A percentile compares a stretch with the other conserved stretches of the same genome.
phyloP scores from a whole-genome alignment of 257 asterid genomes.

The Solanum paucissectum region DNA sequence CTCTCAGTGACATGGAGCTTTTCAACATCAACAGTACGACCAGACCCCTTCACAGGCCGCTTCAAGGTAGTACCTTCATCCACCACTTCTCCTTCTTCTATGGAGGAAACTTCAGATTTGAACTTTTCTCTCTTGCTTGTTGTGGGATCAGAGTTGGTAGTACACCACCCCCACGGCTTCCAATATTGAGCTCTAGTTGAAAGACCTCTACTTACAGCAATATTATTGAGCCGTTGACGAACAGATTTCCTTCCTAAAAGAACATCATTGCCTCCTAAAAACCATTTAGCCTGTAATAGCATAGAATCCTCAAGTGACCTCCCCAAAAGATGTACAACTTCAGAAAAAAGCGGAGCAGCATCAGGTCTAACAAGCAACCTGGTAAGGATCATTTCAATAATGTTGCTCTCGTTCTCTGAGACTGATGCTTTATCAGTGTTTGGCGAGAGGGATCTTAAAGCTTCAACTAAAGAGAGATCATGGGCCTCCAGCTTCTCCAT shows the following conservation, averaged over 20 bases:
- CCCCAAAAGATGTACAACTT: conserved; percentile 80
- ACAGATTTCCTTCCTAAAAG: conserved; percentile 89
- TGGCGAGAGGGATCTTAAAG: conserved; percentile 69
- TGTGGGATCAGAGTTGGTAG: conserved; percentile 22
- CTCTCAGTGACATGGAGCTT: conserved; percentile 62
- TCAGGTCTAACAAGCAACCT: conserved; percentile 95
- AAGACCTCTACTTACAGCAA: conserved; percentile 68
- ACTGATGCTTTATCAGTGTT: conserved; percentile 56
- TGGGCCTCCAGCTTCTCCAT: conserved; percentile 64
- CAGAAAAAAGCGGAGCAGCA: conserved; percentile 93
- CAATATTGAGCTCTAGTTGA: conserved; percentile 60
- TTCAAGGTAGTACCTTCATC: conserved; percentile 55
- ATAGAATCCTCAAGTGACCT: conserved; percentile 89
- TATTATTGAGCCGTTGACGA: conserved; percentile 68
- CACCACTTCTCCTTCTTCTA: conserved; percentile 96
- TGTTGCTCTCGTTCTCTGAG: conserved; percentile 83
- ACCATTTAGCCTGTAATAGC: conserved; percentile 95
- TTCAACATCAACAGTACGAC: conserved; percentile 42
- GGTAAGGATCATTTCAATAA: conserved; percentile 75
- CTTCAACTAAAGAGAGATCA: conserved; percentile 64
- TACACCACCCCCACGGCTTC: conserved; percentile 99
- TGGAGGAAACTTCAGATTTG: conserved; percentile 55
- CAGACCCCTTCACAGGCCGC: conserved; percentile 45
- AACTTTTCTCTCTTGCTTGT: conserved; percentile 40
- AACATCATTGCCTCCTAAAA: conserved; percentile 81